phyloP scores from a whole-genome alignment of 169 alveolate species.

The Plasmodium malariae region DNA sequence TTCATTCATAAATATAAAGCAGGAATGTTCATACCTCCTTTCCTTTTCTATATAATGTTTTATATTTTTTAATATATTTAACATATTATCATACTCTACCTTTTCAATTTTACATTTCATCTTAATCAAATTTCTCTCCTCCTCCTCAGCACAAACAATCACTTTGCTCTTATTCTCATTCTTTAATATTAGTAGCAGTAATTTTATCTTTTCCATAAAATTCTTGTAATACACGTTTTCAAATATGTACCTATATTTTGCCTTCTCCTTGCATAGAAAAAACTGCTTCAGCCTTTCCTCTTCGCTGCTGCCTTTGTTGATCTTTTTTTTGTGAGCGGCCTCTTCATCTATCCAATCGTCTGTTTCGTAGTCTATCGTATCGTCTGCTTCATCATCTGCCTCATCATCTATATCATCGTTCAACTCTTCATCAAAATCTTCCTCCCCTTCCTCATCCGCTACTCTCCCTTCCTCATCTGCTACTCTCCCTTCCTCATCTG shows the following conservation, averaged over 20 bases:
- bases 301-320: conserved; percentile 17
- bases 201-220: conserved; percentile 46
- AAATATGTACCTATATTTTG: conserved; percentile 18
- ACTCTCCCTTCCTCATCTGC: neutral
- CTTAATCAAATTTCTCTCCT: conserved; percentile 35
- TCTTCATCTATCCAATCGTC: conserved; percentile 1
- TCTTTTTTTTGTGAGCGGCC: conserved; percentile 4
- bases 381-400: neutral
- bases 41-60: conserved; percentile 31
- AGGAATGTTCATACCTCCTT: neutral
- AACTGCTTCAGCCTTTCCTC: conserved; percentile 8
- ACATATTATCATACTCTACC: conserved; percentile 35
- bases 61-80: conserved; percentile 31
- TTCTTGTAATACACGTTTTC: conserved; percentile 13
- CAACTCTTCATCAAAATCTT: neutral
- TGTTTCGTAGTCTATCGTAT: neutral
- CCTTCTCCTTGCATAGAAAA: neutral
- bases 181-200: conserved; percentile 23
- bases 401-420: neutral
- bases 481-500: neutral
- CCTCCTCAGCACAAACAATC: conserved; percentile 42
- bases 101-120: conserved; percentile 60
- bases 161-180: conserved; percentile 36
- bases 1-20: conserved; percentile 46
- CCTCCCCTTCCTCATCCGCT: neutral